Evolutionary conservation across 1,284 basidiomycete species (phyloP).

Genomic region (Boletus sp.): DNA sequence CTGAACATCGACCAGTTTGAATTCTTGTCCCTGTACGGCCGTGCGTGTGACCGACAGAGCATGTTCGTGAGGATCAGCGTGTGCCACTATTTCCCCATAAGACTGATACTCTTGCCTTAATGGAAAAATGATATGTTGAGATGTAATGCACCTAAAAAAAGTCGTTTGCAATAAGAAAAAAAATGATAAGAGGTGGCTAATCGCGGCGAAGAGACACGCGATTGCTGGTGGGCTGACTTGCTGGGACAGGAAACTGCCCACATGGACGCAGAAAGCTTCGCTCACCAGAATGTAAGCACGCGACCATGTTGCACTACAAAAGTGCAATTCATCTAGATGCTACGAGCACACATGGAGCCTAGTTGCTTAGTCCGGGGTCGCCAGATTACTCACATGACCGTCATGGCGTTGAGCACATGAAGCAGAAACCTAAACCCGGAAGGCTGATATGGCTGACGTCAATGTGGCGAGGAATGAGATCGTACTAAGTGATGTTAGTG

Average conservation of each 20-base stretch:
- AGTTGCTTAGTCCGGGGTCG: no score
- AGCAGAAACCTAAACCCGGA: no score
- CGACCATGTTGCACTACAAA: not conserved
- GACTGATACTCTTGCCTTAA: not conserved
- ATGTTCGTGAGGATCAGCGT: not conserved
- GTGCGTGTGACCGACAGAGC: not conserved
- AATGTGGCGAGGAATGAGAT: no score
- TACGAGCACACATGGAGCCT: no score
- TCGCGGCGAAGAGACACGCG: not conserved
- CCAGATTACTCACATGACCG: no score
- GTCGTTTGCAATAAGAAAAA: not conserved
- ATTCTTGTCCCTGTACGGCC: not conserved
- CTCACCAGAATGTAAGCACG: not conserved
- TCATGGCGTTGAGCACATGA: no score
- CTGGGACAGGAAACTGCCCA: not conserved
- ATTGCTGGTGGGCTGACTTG: not conserved
- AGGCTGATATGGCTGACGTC: no score
- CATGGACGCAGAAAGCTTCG: no score
- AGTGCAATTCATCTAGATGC: not conserved
- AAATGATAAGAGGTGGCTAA: constrained; percentile 2
- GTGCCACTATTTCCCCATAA: not conserved
- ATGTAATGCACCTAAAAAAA: not conserved
- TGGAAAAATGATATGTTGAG: not conserved
- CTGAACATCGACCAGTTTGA: not conserved
- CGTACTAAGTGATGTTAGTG: no score